Evolutionary conservation across 495 filamentous ascomycete species (phyloP).

Genomic region (Neurospora sp.): DNA sequence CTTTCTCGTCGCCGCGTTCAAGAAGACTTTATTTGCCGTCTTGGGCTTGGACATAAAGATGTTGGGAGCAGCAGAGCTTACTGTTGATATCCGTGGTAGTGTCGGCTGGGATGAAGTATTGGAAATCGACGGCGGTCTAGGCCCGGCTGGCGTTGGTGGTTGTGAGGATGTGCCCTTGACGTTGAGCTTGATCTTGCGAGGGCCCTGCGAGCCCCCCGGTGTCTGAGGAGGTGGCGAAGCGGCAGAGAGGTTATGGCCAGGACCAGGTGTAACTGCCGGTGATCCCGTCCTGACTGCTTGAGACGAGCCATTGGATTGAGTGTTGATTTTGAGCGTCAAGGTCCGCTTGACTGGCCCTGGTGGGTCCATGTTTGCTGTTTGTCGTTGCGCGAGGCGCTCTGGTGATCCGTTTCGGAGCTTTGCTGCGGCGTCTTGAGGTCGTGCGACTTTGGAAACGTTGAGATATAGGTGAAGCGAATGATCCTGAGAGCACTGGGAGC

Average conservation of each 20-base stretch:
- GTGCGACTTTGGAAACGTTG: not conserved
- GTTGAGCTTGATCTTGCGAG: constrained; percentile 42
- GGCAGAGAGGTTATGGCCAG: constrained; percentile 4
- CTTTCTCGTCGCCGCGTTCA: constrained; percentile 31
- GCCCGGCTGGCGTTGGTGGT: constrained; percentile 35
- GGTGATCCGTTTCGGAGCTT: not conserved
- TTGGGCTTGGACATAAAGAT: constrained; percentile 37
- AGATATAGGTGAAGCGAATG: not conserved
- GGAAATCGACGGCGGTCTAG: constrained; percentile 7
- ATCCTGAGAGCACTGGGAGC: not conserved
- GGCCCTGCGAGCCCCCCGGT: constrained; percentile 22
- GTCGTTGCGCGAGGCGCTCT: not conserved
- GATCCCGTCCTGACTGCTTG: not conserved
- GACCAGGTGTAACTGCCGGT: constrained; percentile 4
- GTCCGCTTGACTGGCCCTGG: constrained; percentile 10
- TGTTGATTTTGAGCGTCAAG: constrained; percentile 17
- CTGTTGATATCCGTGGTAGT: not conserved
- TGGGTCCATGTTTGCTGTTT: constrained; percentile 3
- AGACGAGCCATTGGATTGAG: constrained; percentile 1
- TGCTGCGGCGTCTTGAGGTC: not conserved
- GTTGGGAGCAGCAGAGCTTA: constrained; percentile 10
- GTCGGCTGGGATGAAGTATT: not conserved
- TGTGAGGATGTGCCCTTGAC: constrained; percentile 29
- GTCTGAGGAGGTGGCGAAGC: constrained; percentile 22
- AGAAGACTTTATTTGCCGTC: constrained; percentile 31